A percentile compares a stretch with the other conserved stretches of the same genome.
These are phyloP conservation scores for Paragyromitra xinjiangensis DNA, from an alignment of 495 filamentous ascomycete genomes.

Conservation along the genomic window DNA sequence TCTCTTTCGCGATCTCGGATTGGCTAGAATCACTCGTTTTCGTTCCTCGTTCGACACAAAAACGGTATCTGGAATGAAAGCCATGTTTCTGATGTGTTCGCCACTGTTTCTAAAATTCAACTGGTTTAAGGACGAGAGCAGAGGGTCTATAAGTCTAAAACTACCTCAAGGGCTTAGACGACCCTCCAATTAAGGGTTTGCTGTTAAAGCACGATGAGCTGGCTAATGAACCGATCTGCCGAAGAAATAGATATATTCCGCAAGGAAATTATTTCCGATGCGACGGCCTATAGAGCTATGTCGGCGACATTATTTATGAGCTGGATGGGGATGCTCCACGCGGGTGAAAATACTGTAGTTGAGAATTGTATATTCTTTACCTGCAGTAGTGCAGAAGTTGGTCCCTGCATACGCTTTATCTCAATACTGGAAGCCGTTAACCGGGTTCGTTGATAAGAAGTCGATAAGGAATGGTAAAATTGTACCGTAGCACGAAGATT, in stretches of 20 bases:
- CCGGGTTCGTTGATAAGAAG: neutral
- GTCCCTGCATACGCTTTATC: neutral
- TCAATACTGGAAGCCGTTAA: neutral
- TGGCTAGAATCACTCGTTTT: neutral
- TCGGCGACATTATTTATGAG: neutral
- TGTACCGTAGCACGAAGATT: neutral
- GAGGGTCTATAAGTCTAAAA: neutral
- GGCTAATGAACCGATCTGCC: neutral
- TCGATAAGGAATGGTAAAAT: neutral
- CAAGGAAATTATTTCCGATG: neutral
- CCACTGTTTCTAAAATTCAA: neutral
- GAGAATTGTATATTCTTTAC: neutral
- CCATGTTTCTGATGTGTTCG: slow-evolving; percentile 8
- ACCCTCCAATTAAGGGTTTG: neutral
- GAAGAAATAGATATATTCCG: slow-evolving; percentile 4
- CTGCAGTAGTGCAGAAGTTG: neutral
- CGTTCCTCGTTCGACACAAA: neutral
- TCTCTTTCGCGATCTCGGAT: neutral
- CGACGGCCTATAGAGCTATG: neutral
- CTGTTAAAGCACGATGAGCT: slow-evolving; percentile 3
- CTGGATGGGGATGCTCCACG: neutral
- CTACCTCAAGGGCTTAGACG: neutral
- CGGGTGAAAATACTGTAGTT: neutral
- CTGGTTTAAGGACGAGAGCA: neutral
- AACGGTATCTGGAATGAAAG: neutral